phyloP scores from a whole-genome alignment of 768 basidiomycete genomes.

The Auricularia sp. region DNA sequence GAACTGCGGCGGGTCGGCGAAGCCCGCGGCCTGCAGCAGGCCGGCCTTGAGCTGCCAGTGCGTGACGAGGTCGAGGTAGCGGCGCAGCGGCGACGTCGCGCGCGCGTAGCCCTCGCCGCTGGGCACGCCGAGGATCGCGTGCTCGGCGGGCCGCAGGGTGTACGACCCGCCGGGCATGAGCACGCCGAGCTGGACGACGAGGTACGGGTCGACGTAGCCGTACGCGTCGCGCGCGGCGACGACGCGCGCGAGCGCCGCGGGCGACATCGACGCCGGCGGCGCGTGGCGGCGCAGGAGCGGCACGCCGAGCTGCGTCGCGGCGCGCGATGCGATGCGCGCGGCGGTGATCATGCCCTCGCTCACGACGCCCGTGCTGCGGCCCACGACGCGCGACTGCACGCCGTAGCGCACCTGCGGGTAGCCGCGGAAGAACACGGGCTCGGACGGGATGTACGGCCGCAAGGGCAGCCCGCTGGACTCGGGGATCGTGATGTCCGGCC shows the following conservation, averaged over 20 bases:
- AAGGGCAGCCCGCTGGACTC: constrained; percentile 21
- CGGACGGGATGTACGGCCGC: constrained; percentile 4
- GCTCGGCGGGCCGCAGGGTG: constrained; percentile 45
- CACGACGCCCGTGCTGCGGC: constrained; percentile 42
- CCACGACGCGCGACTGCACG: constrained; percentile 30
- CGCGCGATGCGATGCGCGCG: constrained; percentile 62
- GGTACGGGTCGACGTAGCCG: constrained; percentile 33
- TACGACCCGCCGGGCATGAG: constrained; percentile 31
- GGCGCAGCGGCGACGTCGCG: constrained; percentile 78
- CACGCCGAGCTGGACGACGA: constrained; percentile 24
- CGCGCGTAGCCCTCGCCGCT: constrained; percentile 72
- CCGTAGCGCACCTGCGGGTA: constrained; percentile 43
- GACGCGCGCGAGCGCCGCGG: constrained; percentile 31
- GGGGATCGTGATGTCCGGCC: constrained; percentile 18
- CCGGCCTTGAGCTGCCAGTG: constrained; percentile 93
- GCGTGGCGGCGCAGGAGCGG: constrained; percentile 53
- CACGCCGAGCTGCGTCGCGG: constrained; percentile 47
- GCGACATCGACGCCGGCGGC: constrained; percentile 23
- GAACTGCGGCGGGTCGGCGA: constrained; percentile 33
- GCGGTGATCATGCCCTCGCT: constrained; percentile 78
- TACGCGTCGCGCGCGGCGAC: constrained; percentile 36
- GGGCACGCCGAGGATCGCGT: constrained; percentile 59
- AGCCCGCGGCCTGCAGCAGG: constrained; percentile 32
- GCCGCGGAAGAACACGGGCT: constrained; percentile 25
- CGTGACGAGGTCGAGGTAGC: constrained; percentile 67